Conservation (phyloP, 1,284 basidiomycete species). For the Blastosporella zonata region DNA sequence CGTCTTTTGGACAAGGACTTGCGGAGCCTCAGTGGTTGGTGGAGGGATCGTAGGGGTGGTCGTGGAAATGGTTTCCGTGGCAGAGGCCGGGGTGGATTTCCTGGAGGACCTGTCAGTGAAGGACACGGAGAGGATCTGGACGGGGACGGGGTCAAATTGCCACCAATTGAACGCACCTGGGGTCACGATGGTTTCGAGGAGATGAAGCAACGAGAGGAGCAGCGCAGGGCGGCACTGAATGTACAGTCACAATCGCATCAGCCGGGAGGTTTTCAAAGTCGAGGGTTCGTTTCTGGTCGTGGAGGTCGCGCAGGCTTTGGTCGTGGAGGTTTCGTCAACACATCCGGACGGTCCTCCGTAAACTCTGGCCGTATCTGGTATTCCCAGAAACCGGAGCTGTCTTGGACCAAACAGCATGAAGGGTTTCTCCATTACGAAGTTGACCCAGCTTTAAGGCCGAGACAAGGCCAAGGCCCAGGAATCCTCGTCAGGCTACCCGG, state of each 20-base stretch:
- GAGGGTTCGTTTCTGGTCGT: slow-evolving; percentile 35
- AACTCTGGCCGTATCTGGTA: slow-evolving; percentile 57
- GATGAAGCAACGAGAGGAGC: slow-evolving; percentile 71
- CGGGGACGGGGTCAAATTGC: slow-evolving; percentile 32
- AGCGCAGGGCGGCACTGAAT: slow-evolving; percentile 39
- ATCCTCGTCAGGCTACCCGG: slow-evolving; percentile 65
- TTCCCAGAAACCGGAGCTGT: slow-evolving; percentile 69
- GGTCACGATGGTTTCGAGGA: slow-evolving; percentile 83
- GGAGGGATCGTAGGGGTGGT: slow-evolving; percentile 74
- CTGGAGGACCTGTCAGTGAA: slow-evolving; percentile 21
- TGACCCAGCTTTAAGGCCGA: slow-evolving; percentile 56
- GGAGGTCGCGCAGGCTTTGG: slow-evolving; percentile 39
- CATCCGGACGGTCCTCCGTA: slow-evolving; percentile 29
- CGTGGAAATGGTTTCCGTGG: slow-evolving; percentile 64
- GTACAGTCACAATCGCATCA: slow-evolving; percentile 24
- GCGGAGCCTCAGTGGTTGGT: slow-evolving; percentile 76
- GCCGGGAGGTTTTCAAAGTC: slow-evolving; percentile 33
- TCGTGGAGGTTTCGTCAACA: slow-evolving; percentile 43
- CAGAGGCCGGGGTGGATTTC: slow-evolving; percentile 51
- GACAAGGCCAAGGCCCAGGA: slow-evolving; percentile 47
- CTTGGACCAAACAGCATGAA: slow-evolving; percentile 79
- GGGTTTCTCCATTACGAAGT: slow-evolving; percentile 64
- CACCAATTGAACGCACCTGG: slow-evolving; percentile 68
- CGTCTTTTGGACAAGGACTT: slow-evolving; percentile 73
- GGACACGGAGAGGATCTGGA: slow-evolving; percentile 20